Base-by-base conservation (phyloP, 2,329 filamentous ascomycete species). In the Phaeosphaeriaceae sp. region DNA sequence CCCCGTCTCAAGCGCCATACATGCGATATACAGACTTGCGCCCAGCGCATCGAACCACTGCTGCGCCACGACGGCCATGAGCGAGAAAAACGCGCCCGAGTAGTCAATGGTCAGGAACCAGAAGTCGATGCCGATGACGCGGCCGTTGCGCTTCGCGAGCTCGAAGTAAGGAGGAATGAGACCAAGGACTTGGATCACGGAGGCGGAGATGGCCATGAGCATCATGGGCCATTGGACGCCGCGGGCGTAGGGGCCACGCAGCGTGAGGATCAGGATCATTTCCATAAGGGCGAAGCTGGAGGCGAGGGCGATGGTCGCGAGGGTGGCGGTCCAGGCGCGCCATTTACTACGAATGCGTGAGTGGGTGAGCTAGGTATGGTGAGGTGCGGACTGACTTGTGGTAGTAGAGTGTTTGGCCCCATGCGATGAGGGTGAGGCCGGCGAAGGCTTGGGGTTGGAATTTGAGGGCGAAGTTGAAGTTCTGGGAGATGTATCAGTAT, bases 101-200 rank as follows among this genome's bases (percentile, higher is more conserved):
- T 83, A 88, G 66, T 90, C 88, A 64, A 89, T 85, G 0, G 77
- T 75, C 2, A 89, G 72, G 63, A 90, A 90, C 15, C 86, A 74
- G 69, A 83, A 84, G 61, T 82, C 82, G 54, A 89, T 84, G 0
- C 87, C 88, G 27, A 88, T 80, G 1, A 89, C 86, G 22, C 86
- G 80, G 0, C 88, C 87, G 51, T 81, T 79, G 13, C 86, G 79
- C 70, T 89, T 89, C 78, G 83, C 87, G 1, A 88, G 76, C 69
- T 89, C 87, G 54, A 82, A 82, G 63, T 88, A 89, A 0, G 86
- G 86, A 1, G 86, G 85, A 4, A 90, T 66, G 11, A 89, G 74
- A 0, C 88, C 88, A 1, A 77, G 70, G 2, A 82, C 82, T 7
- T 89, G 79, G 7, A 89, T 78, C 10, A 88, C 76, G 2, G 85